Evolutionary conservation across 257 asterid genomes (phyloP), one percentile per base, ranked within the genome.

Genomic region (Lycium ferocissimum): DNA sequence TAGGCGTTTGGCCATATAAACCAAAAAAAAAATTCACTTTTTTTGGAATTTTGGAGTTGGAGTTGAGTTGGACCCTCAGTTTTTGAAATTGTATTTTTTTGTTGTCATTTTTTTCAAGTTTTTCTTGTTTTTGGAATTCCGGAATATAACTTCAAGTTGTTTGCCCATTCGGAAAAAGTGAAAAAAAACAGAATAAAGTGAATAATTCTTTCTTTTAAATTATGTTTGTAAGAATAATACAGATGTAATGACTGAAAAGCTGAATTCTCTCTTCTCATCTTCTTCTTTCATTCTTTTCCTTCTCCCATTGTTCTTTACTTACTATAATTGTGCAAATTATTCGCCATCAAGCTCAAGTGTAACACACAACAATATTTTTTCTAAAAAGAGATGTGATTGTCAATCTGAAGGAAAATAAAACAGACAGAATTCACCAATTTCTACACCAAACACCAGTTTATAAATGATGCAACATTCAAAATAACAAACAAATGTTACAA

Each of bases 221-320:
- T 72, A 40, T 71, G 54, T 45, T 43, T n/a, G 37, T 17, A 45
- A 72, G 58, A 17, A 72, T n/a, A 43, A 45, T 72, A 45, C 33
- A 45, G 18, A 72, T 10, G 58, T 53, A 33, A 78, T 53, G 33
- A 78, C 61, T 26, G 22, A 76, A 53, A 75, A 78, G 2, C 15
- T 14, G 2, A 53, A 1, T 76, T 22, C 38, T n/a, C 57, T 43
- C 58, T 18, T 45, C 58, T 72, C 49, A 47, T 75, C 45, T 22
- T 47, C 22, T 75, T n/a, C 0, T 75, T 51, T 49, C 59, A 73
- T 76, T 76, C 82, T 76, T 76, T 70, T 26, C 11, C 62, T 51
- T 51, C 63, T 76, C 47, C 47, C 20, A 22, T 22, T 26, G 26
- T 51, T 26, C 43, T 0, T 76, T 22, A 26, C 63, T 51, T 3